A percentile compares a stretch with the other conserved stretches of the same genome.
These are phyloP conservation scores for Xylaria longipes DNA, from an alignment of 495 filamentous ascomycete species.

Conservation along the genomic window DNA sequence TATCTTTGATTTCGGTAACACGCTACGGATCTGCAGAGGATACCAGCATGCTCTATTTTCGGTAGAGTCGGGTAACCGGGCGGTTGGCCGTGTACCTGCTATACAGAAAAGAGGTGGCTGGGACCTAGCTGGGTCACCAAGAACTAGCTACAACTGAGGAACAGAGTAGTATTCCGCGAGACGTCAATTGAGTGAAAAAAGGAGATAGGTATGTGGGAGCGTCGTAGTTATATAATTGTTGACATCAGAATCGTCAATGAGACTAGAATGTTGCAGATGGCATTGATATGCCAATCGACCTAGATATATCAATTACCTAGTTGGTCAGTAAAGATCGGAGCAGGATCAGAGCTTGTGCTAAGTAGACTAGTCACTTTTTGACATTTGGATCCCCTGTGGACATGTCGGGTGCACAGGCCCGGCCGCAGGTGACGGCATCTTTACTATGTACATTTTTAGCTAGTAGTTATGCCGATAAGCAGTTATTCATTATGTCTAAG, in stretches of 20 bases:
- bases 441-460: neutral
- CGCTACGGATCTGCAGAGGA: neutral
- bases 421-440: neutral
- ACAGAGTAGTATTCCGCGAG: neutral
- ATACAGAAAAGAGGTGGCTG: conserved; percentile 12
- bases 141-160: neutral
- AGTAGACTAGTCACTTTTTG: neutral
- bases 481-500: no score
- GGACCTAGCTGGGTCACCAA: neutral
- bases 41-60: neutral
- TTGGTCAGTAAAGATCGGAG: neutral
- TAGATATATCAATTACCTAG: no score
- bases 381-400: neutral
- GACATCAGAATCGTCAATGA: neutral
- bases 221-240: neutral
- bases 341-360: neutral
- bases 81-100: neutral
- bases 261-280: neutral
- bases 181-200: neutral
- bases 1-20: neutral
- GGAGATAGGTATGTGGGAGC: neutral
- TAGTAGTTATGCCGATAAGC: no score
- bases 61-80: neutral
- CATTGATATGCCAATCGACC: neutral
- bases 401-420: neutral